Base-by-base conservation (phyloP, 192 early-diverging fungal species). In the Backusella westeae region DNA sequence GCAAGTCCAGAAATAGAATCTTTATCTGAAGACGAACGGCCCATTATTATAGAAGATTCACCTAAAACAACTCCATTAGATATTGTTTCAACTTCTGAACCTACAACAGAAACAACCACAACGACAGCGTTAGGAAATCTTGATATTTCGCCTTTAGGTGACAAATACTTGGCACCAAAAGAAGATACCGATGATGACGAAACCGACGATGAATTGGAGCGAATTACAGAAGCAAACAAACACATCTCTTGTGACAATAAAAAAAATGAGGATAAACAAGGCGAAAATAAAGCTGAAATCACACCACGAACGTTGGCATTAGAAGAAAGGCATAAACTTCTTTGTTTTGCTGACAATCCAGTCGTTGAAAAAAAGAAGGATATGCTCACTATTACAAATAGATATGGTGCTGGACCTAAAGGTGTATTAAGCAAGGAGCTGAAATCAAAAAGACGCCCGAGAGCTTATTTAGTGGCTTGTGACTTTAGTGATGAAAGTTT, bases 401-500 rank as follows among this genome's bases (percentile, higher is more conserved):
- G 26, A 17, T 75, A 83, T 67, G 72, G 75, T 26, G 75, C 76
- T 41, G 72, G 73, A 6, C 9, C 29, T 2, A 41, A 6, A 8
- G 73, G 73, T 67, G 38, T 35, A 35, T 14, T 56, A 17, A 46
- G 36, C 26, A 8, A 21, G 34, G 26, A 7, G 10, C 23, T 59
- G 26, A 34, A 32, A 36, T 34, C 63, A 7, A 68, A 74, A 6
- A 38, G 68, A 2, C 74, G 70, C 34, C 41, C 68, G 5, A 69
- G 82, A 44, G 19, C 76, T 0, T 88, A 88, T 42, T 81, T 88
- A 73, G 85, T 86, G 3, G 87, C 87, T 6, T 85, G 83, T 6
- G 87, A 88, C 81, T 83, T 88, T 59, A 82, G 80, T 38, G 85
- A 82, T 26, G 84, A 86, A 75, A 84, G 83, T 72, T 84, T 83